These are phyloP conservation scores for Mycena olivaceomarginata DNA, from an alignment of 768 basidiomycete genomes.

Conservation along the genomic window DNA sequence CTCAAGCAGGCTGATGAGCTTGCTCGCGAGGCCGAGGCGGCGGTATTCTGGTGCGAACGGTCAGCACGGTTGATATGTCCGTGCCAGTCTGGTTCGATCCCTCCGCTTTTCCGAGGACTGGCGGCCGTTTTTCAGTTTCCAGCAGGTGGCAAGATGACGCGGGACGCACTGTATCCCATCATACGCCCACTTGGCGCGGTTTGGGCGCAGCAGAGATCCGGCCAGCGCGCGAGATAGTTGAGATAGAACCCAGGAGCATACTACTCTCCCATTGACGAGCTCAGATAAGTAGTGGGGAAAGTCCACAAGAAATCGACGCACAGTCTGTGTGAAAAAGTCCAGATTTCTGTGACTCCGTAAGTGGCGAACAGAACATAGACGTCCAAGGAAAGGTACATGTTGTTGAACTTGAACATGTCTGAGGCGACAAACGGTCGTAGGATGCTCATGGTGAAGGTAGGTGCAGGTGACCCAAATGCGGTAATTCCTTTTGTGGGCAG, in stretches of 20 bases:
- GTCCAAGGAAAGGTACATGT: conserved; percentile 71
- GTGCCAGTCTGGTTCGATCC: conserved; percentile 84
- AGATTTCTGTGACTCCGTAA: conserved; percentile 77
- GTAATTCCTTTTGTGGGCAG: neutral
- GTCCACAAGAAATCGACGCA: conserved; percentile 59
- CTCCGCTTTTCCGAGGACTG: conserved; percentile 97
- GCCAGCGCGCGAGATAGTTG: conserved; percentile 93
- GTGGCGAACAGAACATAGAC: neutral
- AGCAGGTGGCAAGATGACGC: neutral
- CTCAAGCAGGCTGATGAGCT: conserved; percentile 93
- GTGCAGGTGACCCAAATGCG: neutral
- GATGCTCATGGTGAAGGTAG: conserved; percentile 81
- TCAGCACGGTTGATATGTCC: conserved; percentile 97
- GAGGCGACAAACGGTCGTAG: conserved; percentile 90
- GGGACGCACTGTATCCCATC: conserved; percentile 92
- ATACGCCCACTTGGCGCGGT: conserved; percentile 88
- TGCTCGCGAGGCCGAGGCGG: conserved; percentile 88
- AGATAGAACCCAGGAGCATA: conserved; percentile 94
- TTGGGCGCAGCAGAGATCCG: conserved; percentile 91
- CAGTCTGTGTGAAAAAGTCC: conserved; percentile 98
- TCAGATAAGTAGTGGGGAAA: neutral
- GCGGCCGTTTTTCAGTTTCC: neutral
- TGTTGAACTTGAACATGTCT: conserved; percentile 96
- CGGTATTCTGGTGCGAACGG: conserved; percentile 96
- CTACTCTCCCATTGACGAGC: conserved; percentile 58